Evolutionary conservation across 2,329 filamentous ascomycete species (phyloP).

Genomic region (Fusarium setosum): DNA sequence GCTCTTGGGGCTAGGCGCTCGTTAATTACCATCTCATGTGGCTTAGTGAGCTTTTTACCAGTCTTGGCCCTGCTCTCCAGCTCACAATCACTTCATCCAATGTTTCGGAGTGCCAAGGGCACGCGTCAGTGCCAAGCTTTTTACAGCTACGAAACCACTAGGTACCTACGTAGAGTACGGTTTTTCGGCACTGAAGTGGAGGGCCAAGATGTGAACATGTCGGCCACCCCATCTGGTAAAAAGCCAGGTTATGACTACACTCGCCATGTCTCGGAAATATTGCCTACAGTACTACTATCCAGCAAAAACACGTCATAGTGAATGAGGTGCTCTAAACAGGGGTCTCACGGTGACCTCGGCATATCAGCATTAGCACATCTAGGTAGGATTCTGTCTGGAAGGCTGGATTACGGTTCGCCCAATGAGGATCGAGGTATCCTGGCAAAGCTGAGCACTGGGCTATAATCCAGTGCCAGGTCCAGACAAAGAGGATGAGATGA

Average conservation of each 20-base stretch:
- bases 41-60: neutral
- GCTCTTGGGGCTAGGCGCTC: too few relatives aligned
- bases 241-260: neutral
- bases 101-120: constrained; percentile 18
- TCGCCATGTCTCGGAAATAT: neutral
- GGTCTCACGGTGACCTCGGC: too few relatives aligned
- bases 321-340: neutral
- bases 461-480: too few relatives aligned
- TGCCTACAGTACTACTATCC: neutral
- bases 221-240: constrained; percentile 12
- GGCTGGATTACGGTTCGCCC: constrained; percentile 15
- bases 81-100: constrained; percentile 14
- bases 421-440: too few relatives aligned
- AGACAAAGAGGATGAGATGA: too few relatives aligned
- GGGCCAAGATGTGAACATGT: constrained; percentile 31
- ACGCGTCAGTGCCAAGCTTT: constrained; percentile 43
- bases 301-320: neutral
- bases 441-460: too few relatives aligned
- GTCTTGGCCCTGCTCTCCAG: constrained; percentile 1
- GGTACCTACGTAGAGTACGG: too few relatives aligned
- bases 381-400: neutral
- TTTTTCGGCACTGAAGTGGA: constrained; percentile 36
- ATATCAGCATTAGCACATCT: constrained; percentile 26
- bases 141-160: constrained; percentile 14
- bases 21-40: neutral